These are phyloP conservation scores for Ceratorhiza oryzae-sativae DNA, from an alignment of 1,284 basidiomycete species.

Conservation along the genomic window DNA sequence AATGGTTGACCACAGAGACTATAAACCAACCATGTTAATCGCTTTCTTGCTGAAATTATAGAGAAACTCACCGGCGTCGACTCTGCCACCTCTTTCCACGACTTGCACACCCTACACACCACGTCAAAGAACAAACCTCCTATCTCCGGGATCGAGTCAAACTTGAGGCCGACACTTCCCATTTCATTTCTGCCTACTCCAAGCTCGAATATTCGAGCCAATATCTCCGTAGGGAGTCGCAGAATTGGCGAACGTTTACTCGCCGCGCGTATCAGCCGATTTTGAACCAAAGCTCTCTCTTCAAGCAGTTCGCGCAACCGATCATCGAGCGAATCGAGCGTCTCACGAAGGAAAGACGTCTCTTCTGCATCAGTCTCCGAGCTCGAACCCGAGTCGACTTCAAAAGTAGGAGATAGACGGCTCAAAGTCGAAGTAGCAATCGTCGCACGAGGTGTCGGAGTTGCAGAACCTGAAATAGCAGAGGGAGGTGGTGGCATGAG, in stretches of 20 bases:
- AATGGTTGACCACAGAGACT: constrained; percentile 28
- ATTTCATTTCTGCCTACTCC: background rate
- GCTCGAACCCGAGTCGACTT: constrained; percentile 1
- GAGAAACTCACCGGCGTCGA: constrained; percentile 25
- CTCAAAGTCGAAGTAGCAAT: background rate
- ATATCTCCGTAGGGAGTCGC: constrained; percentile 22
- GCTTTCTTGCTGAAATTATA: too few species aligned
- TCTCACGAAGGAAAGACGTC: constrained; percentile 20
- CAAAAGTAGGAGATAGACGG: constrained; percentile 5
- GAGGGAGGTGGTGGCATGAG: constrained; percentile 23
- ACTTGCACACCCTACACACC: constrained; percentile 19
- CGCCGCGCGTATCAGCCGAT: constrained; percentile 14
- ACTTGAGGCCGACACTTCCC: background rate
- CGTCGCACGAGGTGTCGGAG: constrained; percentile 12
- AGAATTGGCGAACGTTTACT: constrained; percentile 19
- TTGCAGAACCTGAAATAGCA: constrained; percentile 17
- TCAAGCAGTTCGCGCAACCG: constrained; percentile 18
- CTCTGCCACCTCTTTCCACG: constrained; percentile 30
- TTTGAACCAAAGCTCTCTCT: constrained; percentile 20
- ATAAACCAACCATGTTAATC: too few species aligned
- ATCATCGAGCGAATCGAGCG: constrained; percentile 24
- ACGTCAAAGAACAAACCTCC: constrained; percentile 25
- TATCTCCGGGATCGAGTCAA: constrained; percentile 12
- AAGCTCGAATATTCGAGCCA: constrained; percentile 22
- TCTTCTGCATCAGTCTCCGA: constrained; percentile 11